Base-by-base conservation (phyloP, 2,329 filamentous ascomycete genomes). In the Verticillium nonalfalfae region DNA sequence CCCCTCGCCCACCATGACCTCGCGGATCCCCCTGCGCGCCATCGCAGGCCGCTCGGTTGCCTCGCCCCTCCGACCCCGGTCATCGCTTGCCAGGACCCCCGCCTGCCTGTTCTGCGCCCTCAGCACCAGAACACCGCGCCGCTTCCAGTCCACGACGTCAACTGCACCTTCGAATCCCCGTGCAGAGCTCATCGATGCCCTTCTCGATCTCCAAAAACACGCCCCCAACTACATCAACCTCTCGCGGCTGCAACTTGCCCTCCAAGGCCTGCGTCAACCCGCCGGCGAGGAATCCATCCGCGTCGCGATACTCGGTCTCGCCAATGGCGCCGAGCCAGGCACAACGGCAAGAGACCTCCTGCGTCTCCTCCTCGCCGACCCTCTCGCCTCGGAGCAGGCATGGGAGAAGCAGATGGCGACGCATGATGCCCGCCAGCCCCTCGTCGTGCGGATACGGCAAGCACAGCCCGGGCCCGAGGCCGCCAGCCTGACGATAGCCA, bases 181-280 rank as follows among this genome's bases (percentile, higher is more conserved):
- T 50, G 68, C 75, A 60, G 82, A 89, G 66, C 82, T 91, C 5
- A 80, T 88, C 64, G 74, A 80, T 54, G 78, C 84, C 2, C 77
- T 93, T 0, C 72, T 80, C 1, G 80, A 84, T 26, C 78, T 94
- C 2, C 81, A 89, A 67, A 83, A 82, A 59, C 77, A 84, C 57
- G 85, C 86, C 1, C 80, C 84, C 31, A 82, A 80, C 62, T 82
- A 87, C 67, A 80, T 90, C 59, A 89, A 89, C 68, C 80, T 88
- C n/a, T 85, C 89, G 35, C 81, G 88, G 60, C 71, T 93, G 56
- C 88, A 91, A 72, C 82, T 94, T 67, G 90, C 90, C 13, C 75
- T 91, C 26, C 82, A 85, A 65, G 87, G 89, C 26, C 72, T 89
- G 62, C 80, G 82, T 38, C 83, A 88, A 68, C 69, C 72, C 1